Base-by-base conservation (phyloP, 1,139 yeast genomes). In the Nakaseomyces sp. region DNA sequence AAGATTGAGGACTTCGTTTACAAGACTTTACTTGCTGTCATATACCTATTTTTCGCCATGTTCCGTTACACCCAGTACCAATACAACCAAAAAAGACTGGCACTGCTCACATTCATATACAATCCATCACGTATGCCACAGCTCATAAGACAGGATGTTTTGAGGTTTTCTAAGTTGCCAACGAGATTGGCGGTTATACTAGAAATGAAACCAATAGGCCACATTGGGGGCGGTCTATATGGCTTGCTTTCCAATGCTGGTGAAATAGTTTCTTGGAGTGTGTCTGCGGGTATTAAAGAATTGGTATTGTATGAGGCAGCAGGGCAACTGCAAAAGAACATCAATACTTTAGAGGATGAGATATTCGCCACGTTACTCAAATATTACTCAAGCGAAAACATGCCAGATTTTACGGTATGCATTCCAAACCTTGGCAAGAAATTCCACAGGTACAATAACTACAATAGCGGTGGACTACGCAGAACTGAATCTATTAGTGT, bases 111-210 rank as follows among this genome's bases (percentile, higher is more conserved):
- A 45, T 61, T 87, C 45, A 76, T 85, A 8, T 85, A 83, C 62
- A 84, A 81, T 58, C 94, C 94, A 10, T 77, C 84, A 49, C 79
- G 81, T 54, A 79, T 95, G 3, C 96, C 97, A 1, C 88, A 83
- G 55, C 70, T 88, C 48, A 87, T 91, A 51, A 76, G 94, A 50
- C 81, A 82, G 49, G 98, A 93, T 64, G 88, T 87, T 35, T 70
- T 71, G 47, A 74, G 76, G 54, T 67, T 91, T 47, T 59, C 71
- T 41, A 91, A 91, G 63, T 73, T 88, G 37, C 99, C 99, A 3
- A 74, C 73, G 50, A 73, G 84, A 44, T 56, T 91, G 19, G 82
- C 94, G 9, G 78, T 85, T 26, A 78, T 91, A 15, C 66, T 91
- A 48, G 80, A 77, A 52, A 72, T 81, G 58, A 77, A 78, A 55